These are phyloP conservation scores for Ambrosiella xylebori DNA, from an alignment of 2,329 filamentous ascomycete genomes.

Conservation along the genomic window DNA sequence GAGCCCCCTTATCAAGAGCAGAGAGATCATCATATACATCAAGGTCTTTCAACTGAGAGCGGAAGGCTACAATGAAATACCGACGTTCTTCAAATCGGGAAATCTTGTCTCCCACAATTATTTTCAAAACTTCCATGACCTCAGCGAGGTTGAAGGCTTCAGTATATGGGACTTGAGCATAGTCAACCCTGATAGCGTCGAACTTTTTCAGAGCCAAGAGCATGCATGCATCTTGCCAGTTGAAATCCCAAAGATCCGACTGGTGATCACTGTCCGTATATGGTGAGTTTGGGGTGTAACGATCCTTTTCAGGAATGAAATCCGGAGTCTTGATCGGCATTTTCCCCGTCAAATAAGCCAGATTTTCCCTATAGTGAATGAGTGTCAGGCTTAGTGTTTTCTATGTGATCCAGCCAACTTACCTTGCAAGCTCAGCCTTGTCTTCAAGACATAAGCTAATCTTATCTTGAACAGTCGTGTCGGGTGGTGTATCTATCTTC, in stretches of 20 bases:
- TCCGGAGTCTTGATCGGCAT: slow-evolving; percentile 3
- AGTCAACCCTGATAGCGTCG: slow-evolving; percentile 45
- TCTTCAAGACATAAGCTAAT: too few species aligned
- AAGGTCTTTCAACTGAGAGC: slow-evolving; percentile 50
- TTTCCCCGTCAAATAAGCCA: background rate
- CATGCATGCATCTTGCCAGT: slow-evolving; percentile 49
- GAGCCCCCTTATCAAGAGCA: slow-evolving; percentile 58
- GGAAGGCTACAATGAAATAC: slow-evolving; percentile 77
- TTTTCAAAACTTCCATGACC: slow-evolving; percentile 40
- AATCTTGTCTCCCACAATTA: slow-evolving; percentile 13
- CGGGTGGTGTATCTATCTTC: too few species aligned
- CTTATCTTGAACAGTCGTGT: too few species aligned
- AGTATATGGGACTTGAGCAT: slow-evolving; percentile 57
- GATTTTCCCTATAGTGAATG: background rate
- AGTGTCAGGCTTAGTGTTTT: background rate
- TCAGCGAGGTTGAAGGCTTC: slow-evolving; percentile 62
- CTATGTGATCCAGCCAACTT: too few species aligned
- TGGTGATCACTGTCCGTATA: slow-evolving; percentile 56
- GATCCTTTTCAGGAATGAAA: slow-evolving; percentile 9
- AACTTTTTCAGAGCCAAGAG: slow-evolving; percentile 53
- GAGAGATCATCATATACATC: slow-evolving; percentile 53
- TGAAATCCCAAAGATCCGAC: slow-evolving; percentile 51
- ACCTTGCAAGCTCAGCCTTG: too few species aligned
- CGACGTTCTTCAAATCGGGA: slow-evolving; percentile 45
- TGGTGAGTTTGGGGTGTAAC: slow-evolving; percentile 50